phyloP scores from a whole-genome alignment of 2,329 filamentous ascomycete genomes.

The Arthrobotrys entomopaga region DNA sequence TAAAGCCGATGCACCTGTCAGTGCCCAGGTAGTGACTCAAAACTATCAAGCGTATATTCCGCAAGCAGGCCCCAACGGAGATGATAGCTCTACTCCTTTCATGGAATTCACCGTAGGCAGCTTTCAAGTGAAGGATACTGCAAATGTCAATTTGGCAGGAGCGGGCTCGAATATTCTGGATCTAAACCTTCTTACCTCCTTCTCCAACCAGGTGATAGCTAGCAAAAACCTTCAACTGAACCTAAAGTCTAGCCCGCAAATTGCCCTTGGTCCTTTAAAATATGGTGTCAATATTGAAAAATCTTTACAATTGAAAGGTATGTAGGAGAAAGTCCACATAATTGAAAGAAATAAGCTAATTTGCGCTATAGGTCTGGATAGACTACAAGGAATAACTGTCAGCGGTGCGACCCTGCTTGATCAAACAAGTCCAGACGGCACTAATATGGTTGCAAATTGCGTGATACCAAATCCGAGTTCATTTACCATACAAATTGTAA shows the following conservation, averaged over 20 bases:
- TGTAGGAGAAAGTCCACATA: slow-evolving; percentile 57
- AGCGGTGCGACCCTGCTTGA: slow-evolving; percentile 66
- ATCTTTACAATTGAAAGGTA: slow-evolving; percentile 66
- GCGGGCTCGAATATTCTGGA: slow-evolving; percentile 64
- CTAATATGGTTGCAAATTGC: slow-evolving; percentile 72
- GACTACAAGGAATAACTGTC: slow-evolving; percentile 69
- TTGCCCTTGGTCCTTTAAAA: slow-evolving; percentile 67
- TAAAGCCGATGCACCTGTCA: slow-evolving; percentile 66
- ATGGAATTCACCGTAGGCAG: slow-evolving; percentile 67
- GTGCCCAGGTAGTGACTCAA: slow-evolving; percentile 58
- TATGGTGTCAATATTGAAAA: slow-evolving; percentile 69
- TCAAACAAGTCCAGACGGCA: slow-evolving; percentile 62
- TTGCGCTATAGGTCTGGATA: slow-evolving; percentile 64
- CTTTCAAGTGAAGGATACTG: slow-evolving; percentile 66
- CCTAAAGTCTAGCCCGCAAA: slow-evolving; percentile 67
- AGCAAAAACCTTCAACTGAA: slow-evolving; percentile 67
- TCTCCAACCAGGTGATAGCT: slow-evolving; percentile 68
- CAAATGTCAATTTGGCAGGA: slow-evolving; percentile 68
- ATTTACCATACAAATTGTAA: slow-evolving; percentile 73
- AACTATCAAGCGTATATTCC: slow-evolving; percentile 68
- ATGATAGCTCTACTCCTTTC: slow-evolving; percentile 64
- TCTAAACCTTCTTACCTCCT: slow-evolving; percentile 66
- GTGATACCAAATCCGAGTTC: slow-evolving; percentile 73
- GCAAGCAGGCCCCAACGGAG: slow-evolving; percentile 62
- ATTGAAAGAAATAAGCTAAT: neutral